These are phyloP conservation scores for Pseudogymnoascus sp. DNA, from an alignment of 2,329 filamentous ascomycete species.

Conservation along the genomic window DNA sequence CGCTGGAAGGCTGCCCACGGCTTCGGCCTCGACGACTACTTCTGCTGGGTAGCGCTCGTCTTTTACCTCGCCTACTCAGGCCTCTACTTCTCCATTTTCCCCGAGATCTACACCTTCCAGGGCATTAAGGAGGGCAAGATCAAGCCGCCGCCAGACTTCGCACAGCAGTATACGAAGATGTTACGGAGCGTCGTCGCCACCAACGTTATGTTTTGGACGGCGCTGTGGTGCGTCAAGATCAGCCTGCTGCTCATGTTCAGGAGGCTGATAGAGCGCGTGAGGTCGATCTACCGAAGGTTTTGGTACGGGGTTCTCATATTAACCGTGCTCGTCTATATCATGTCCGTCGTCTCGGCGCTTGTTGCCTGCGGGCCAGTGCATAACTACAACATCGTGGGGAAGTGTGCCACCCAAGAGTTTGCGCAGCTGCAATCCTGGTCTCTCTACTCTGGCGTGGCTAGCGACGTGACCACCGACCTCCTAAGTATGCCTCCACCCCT, in stretches of 20 bases:
- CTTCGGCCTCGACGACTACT: neutral
- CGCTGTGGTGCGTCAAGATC: neutral
- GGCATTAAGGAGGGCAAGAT: neutral
- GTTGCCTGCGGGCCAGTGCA: neutral
- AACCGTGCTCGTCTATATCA: neutral
- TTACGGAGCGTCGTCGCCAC: neutral
- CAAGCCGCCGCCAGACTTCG: neutral
- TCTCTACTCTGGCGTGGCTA: neutral
- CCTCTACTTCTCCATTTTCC: neutral
- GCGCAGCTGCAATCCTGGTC: neutral
- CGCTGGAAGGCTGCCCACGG: slow-evolving; percentile 2
- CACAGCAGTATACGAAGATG: neutral
- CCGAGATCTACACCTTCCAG: neutral
- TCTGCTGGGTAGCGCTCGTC: neutral
- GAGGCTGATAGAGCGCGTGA: neutral
- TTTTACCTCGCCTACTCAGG: neutral
- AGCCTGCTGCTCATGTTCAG: slow-evolving; percentile 1
- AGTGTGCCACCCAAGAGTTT: neutral
- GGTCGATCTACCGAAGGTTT: neutral
- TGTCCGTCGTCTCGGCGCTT: neutral
- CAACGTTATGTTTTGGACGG: neutral
- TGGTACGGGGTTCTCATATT: neutral
- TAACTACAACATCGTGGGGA: neutral
- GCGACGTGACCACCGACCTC: neutral
- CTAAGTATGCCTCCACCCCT: neutral